Base-by-base conservation (phyloP, 306 rosid species). In the Cucurbita maxima region DNA sequence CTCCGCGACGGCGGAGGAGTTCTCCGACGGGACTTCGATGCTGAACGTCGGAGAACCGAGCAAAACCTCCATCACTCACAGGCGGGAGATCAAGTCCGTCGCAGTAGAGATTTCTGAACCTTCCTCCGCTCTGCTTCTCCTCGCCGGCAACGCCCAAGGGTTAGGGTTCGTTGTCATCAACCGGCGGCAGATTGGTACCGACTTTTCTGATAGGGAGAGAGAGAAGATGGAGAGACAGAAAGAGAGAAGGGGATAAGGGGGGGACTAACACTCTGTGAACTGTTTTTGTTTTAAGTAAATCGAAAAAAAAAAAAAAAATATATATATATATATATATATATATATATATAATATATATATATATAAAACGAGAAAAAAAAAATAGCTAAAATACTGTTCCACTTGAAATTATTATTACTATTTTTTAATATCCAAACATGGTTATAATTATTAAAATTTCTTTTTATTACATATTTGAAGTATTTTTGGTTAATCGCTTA, bases 151-250 rank as follows among this genome's bases (percentile, higher is more conserved):
- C 58, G 53, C 16, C 34, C 59, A 8, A 16, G 22, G 48, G 16
- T 22, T 43, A 74, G 66, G 77, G 47, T 10, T 36, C 44, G 50
- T 34, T 75, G 57, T 75, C 50, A 75, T 60, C 48, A 60, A 75
- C 47, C 71, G 77, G 77, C 59, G 55, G 53, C 41, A 38, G 63
- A 72, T 53, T 40, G 76, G 63, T 19, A 53, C 64, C 55, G 76
- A 72, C 63, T 54, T 52, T 55, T 56, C 63, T 36, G 76, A 36
- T 53, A n/a, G 48, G 50, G 34, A 51, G 59, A 30, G 60, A 47
- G 1, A 20, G 41, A 44, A 10, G 53, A 40, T 7, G 3, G 40
- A 20, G 22, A 69, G 55, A 48, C 20, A 25, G 45, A 10, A 1
- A 61, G 22, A 37, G 30, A 40, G 50, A 8, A 36, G 10, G 34